Conservation (phyloP, 148 eudicot genomes). For the Camellia japonica region DNA sequence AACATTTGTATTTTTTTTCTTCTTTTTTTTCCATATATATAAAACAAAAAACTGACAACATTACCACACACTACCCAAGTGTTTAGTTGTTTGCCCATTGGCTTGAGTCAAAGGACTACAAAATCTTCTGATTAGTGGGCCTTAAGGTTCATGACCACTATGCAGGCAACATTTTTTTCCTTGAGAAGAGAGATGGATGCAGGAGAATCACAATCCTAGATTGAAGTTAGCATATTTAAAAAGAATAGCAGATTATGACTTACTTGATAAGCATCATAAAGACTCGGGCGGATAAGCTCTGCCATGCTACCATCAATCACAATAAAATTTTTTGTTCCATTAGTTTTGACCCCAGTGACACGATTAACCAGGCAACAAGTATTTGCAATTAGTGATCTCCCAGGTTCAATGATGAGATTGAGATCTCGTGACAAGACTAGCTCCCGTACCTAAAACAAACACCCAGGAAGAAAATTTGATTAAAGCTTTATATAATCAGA, state of each 20-base stretch:
- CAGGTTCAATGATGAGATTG: conserved; percentile 93
- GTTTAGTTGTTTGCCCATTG: not conserved
- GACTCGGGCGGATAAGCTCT: conserved; percentile 95
- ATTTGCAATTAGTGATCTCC: conserved; percentile 88
- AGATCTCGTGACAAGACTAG: conserved; percentile 73
- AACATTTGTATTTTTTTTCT: too few species aligned
- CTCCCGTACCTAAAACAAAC: conserved; percentile 67
- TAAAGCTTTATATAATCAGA: not conserved
- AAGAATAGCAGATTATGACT: conserved; percentile 9
- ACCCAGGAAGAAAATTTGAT: not conserved
- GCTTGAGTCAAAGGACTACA: not conserved
- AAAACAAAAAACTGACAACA: too few species aligned
- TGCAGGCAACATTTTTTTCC: not conserved
- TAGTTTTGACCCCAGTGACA: conserved; percentile 95
- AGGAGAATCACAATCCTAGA: not conserved
- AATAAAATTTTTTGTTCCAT: conserved; percentile 82
- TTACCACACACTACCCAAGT: not conserved
- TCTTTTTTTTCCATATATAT: too few species aligned
- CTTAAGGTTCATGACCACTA: not conserved
- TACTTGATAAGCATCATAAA: conserved; percentile 93
- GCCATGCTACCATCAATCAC: conserved; percentile 99
- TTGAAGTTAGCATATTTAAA: not conserved
- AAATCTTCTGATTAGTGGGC: too few species aligned
- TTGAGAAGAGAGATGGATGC: not conserved
- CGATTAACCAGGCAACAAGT: conserved; percentile 93